Evolutionary conservation across 2,329 filamentous ascomycete species (phyloP), one percentile per base, ranked within the genome.

Genomic region (Xylariomycetidae sp.): DNA sequence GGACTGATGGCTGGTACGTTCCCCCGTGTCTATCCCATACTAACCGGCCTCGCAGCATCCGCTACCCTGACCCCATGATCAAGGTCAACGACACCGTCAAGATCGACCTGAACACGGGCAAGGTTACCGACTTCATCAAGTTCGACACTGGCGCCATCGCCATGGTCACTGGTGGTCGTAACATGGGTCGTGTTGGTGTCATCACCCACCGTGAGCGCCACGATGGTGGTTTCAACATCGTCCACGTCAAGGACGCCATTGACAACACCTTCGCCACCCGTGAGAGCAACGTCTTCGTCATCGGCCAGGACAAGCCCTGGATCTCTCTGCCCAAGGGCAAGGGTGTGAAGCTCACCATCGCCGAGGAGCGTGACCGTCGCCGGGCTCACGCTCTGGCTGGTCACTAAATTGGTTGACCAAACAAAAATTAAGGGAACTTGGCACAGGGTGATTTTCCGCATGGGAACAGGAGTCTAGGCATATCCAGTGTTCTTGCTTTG

Each of bases 51-150:
- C 32, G 57, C 67, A 98, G 92, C 69, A 95, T 98, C 77, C 92
- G 92, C 64, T 98, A 95, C 83, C 92, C 92, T 56, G 92, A 98
- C 72, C 92, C 92, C 48, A 64, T 80, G 55, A 94, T 98, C 82
- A 95, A 93, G 82, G 92, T 98, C 76, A 96, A 98, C 79, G 92
- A 98, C 77, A 96, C 92, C 42, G 89, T 98, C 73, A 98, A 98
- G 87, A 90, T 98, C 58, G 86, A 98, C 63, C 77, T 98, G 40
- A 72, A 84, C 60, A 95, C 88, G 50, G 92, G 92, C 77, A 98
- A 96, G 83, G 93, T 98, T 74, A 71, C 76, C 57, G 92, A 98
- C 73, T 96, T 85, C 74, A 88, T 96, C 79, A 85, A 84, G 73
- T 98, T 98, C 74, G 92, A 98, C 70, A 95, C 89, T 63, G 92